Percentiles rank a stretch among this genome's conserved stretches.
These are phyloP conservation scores for Juglanconis oblonga DNA, from an alignment of 2,329 filamentous ascomycete species.

Conservation along the genomic window DNA sequence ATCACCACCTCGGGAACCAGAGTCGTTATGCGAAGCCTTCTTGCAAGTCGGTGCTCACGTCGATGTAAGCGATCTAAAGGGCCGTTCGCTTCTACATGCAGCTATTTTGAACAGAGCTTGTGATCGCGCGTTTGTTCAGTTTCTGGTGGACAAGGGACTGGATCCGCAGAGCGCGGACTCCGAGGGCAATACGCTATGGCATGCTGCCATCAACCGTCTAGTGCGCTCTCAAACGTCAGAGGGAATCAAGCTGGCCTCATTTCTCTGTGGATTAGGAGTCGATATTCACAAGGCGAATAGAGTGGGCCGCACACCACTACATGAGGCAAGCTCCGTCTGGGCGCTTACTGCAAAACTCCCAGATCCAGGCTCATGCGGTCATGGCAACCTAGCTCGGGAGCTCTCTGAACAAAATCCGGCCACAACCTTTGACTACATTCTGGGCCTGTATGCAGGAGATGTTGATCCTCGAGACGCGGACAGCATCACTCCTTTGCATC, in stretches of 20 bases:
- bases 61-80: neutral
- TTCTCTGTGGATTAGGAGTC: neutral
- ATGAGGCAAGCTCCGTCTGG: neutral
- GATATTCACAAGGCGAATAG: constrained; percentile 1
- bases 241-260: neutral
- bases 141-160: neutral
- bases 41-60: neutral
- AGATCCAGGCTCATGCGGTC: too few relatives aligned
- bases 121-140: neutral
- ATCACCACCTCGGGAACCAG: neutral
- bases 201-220: neutral
- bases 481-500: neutral
- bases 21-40: neutral
- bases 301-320: neutral
- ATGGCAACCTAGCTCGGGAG: too few relatives aligned
- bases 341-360: neutral
- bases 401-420: neutral
- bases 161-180: neutral
- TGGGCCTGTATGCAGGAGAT: neutral
- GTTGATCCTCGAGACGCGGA: neutral
- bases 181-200: constrained; percentile 5
- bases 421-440: neutral
- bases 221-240: neutral
- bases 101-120: neutral
- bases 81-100: neutral